Evolutionary conservation across 257 asterid genomes (phyloP), one percentile per base, ranked within the genome.

Genomic region (Solanum appendiculatum): DNA sequence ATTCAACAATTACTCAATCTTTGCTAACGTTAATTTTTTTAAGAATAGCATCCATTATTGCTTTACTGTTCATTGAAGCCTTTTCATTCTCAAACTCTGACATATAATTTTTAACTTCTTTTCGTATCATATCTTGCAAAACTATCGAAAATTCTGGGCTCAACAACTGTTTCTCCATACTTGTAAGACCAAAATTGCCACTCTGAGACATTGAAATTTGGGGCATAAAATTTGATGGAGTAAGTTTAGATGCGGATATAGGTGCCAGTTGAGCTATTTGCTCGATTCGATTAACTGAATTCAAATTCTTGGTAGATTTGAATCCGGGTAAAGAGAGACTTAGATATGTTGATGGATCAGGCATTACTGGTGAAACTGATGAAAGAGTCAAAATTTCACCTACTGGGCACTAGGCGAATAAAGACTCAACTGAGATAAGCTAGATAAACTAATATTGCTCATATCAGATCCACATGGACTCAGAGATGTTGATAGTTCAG

Each of bases 101-200:
- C 73, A 70, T 72, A 70, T 51, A 86, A 48, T 33, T 56, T 18
- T 82, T 74, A 36, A 86, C 64, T 74, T 86, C 85, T 36, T 56
- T 73, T 36, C 31, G 3, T 48, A 86, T 86, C 77, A 86, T 74
- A 68, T 86, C 75, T 44, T 86, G 88, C 77, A 86, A 44, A 27
- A 33, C 75, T 7, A 31, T 36, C 44, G 37, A 74, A 31, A 74
- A 56, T 21, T 73, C 63, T 78, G 77, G 84, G 9, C 64, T 86
- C 34, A 74, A 37, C 9, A 54, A 20, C 7, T 60, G 74, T 34
- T 86, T 56, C 60, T 56, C 85, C 51, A 20, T 37, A 54, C 12
- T 16, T 34, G 8, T 21, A 7, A 31, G 40, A 20, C 18, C 18
- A 18, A 11, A 21, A 18, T 25, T 68, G 60, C 40, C 33, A 29